Base-by-base conservation (phyloP, 257 asterid genomes). In the Nicotiana tomentosiformis region DNA sequence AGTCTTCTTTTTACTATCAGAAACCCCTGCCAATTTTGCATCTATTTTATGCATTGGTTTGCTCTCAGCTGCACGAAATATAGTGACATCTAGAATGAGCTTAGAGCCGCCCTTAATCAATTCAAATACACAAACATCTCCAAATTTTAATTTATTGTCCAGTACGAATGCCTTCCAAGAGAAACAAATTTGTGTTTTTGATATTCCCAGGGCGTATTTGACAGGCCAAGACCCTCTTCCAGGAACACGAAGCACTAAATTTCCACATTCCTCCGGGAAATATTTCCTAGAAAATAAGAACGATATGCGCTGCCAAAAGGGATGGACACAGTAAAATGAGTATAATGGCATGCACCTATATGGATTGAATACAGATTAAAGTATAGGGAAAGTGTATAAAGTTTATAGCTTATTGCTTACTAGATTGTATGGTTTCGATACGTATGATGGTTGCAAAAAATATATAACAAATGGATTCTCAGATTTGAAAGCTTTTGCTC, bases 91-190 rank as follows among this genome's bases (percentile, higher is more conserved):
- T 68, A 68, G 1, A 66, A 33, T 14, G 30, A 17, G 55, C 15
- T 35, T 23, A 68, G 77, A 5, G 14, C 29, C 43, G 9, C 29
- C 65, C 39, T 61, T 14, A 43, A 18, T 46, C 37, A 78, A 20
- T 77, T 82, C 76, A 78, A 86, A 69, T 32, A 84, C 57, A 43
- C 84, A 86, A 9, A 46, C 84, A 26, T 86, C 89, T 1, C 84
- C 86, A 5, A 20, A 37, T 23, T 60, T 62, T 14, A 84, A 78
- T 17, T 5, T 32, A 82, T 77, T 87, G 33, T 84, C 86, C 12
- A 0, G 14, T 10, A 18, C 82, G 7, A 87, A 87, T 30, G 18
- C 17, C 76, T 2, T 66, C 89, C 87, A 86, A 1, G 78, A 83
- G 2, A 18, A 0, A 15, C 26, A 0, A 5, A 16, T 62, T 53